Base-by-base conservation (phyloP, 2,329 filamentous ascomycete species). In the Ophiostoma sp. region DNA sequence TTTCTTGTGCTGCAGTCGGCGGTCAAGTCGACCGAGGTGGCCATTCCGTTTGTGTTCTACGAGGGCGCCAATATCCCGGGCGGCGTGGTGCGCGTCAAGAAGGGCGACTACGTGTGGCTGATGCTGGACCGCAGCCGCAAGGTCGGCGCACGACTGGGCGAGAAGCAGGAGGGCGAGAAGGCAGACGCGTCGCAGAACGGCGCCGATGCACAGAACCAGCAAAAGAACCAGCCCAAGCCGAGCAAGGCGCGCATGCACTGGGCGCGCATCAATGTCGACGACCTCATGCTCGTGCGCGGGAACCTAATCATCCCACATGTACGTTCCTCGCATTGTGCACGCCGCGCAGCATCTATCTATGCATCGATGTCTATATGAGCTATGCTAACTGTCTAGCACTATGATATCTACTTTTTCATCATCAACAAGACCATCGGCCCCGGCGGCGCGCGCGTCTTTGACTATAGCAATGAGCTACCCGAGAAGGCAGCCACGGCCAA, bases 401-500 rank as follows among this genome's bases (percentile, higher is more conserved):
- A 96, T 76, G 94, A 98, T 72, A 93, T 99, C 76, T 95, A 98
- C 77, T 95, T 94, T 79, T 98, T 99, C 79, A 88, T 97, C 76
- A 89, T 96, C 77, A 97, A 98, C 77, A 92, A 89, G 75, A 90
- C 87, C 40, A 78, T 86, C 1, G 91, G 90, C 1, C 89, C 91
- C n/a, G 87, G 87, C 49, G 89, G 90, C 66, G 82, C 81, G 27
- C 81, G 86, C 5, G 81, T 99, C 9, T 98, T 99, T 77, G 84
- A 92, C 74, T 97, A 93, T 77, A 82, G 79, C 72, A 77, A 80
- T 70, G 82, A 87, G 67, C 79, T 82, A 1, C 79, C 83, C 0
- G 71, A 71, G 11, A 71, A 40, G n/a, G 64, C 67, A 5, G 58
- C 12, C 2, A 27, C 55, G 2, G 47, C 42, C 70, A 14, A 11